Conservation (phyloP, 495 filamentous ascomycete genomes). For the Darksidea phi region DNA sequence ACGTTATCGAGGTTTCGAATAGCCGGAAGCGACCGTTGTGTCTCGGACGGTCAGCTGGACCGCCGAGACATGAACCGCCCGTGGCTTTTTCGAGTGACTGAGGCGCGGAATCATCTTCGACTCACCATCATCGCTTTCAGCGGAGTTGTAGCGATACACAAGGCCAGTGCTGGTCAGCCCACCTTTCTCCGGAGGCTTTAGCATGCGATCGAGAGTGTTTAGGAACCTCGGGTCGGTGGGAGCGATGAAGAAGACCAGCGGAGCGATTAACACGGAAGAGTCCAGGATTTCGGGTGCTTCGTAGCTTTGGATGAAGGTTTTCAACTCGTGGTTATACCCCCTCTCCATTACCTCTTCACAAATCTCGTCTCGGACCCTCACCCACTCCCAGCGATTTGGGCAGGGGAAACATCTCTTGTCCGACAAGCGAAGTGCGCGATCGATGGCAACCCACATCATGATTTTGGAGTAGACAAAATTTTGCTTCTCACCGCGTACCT, state of each 20-base stretch:
- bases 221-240: constrained; percentile 71
- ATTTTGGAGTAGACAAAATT: constrained; percentile 73
- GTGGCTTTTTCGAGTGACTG: neutral
- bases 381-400: constrained; percentile 62
- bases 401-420: constrained; percentile 70
- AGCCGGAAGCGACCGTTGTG: neutral
- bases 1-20: neutral
- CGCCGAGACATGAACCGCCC: neutral
- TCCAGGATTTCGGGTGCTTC: constrained; percentile 66
- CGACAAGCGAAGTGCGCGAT: constrained; percentile 66
- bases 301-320: constrained; percentile 69
- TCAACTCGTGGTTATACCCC: constrained; percentile 63
- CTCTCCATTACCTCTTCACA: constrained; percentile 73
- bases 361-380: constrained; percentile 58
- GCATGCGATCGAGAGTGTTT: constrained; percentile 65
- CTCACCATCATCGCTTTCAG: constrained; percentile 64
- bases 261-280: constrained; percentile 68
- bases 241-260: constrained; percentile 71
- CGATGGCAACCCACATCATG: constrained; percentile 75
- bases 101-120: constrained; percentile 4
- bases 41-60: neutral
- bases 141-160: constrained; percentile 69
- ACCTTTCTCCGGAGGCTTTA: constrained; percentile 66
- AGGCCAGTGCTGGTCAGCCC: constrained; percentile 68
- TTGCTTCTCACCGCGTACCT: constrained; percentile 68